phyloP scores from a whole-genome alignment of 495 filamentous ascomycete genomes.

The Penicillium dipodomyicola region DNA sequence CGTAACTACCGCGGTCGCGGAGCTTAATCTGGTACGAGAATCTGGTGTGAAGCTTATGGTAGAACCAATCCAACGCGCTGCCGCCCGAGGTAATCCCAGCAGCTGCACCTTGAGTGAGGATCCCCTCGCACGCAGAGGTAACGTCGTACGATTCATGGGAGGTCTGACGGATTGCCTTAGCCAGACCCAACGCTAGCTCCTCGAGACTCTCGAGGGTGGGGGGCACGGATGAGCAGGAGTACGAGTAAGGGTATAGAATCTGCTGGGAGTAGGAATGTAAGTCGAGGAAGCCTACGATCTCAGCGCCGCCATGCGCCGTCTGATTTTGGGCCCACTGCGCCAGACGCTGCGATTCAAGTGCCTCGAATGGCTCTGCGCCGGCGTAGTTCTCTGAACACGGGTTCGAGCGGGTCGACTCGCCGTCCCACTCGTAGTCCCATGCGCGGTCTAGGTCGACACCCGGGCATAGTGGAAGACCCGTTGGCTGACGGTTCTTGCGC shows the following conservation, averaged over 20 bases:
- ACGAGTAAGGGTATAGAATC: slow-evolving; percentile 89
- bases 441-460: slow-evolving; percentile 87
- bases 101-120: slow-evolving; percentile 46
- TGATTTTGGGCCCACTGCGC: slow-evolving; percentile 86
- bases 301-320: slow-evolving; percentile 63
- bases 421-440: slow-evolving; percentile 83
- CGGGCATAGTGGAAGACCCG: slow-evolving; percentile 75
- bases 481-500: slow-evolving; percentile 92
- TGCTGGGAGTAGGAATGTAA: slow-evolving; percentile 96
- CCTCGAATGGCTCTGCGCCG: slow-evolving; percentile 80
- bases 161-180: slow-evolving; percentile 79
- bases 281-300: slow-evolving; percentile 82
- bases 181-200: slow-evolving; percentile 82
- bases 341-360: slow-evolving; percentile 69
- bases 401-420: slow-evolving; percentile 61
- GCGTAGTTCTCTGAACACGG: slow-evolving; percentile 93
- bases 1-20: slow-evolving; percentile 90
- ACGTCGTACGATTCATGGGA: slow-evolving; percentile 76
- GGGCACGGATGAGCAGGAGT: slow-evolving; percentile 70
- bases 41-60: slow-evolving; percentile 77
- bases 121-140: slow-evolving; percentile 84
- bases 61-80: slow-evolving; percentile 93
- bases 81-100: slow-evolving; percentile 61
- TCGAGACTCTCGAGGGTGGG: slow-evolving; percentile 88
- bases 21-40: slow-evolving; percentile 95